These are phyloP conservation scores for Monosporozyma solicola DNA, from an alignment of 805 yeast species.

Conservation along the genomic window DNA sequence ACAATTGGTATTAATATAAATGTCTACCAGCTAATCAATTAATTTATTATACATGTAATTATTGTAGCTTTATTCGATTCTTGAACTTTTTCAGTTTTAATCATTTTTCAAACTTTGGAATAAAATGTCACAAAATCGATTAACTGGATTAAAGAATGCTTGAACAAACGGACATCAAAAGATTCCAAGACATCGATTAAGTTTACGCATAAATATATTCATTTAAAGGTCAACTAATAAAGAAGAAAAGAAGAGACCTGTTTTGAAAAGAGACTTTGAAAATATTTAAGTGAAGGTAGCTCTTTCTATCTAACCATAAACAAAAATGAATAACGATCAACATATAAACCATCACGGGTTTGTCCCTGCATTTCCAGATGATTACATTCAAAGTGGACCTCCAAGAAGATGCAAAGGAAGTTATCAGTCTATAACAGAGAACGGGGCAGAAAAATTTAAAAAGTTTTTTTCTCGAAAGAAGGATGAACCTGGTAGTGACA, in stretches of 20 bases:
- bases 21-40: too few relatives aligned
- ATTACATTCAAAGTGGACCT: background rate
- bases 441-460: background rate
- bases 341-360: background rate
- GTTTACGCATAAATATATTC: too few relatives aligned
- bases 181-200: too few relatives aligned
- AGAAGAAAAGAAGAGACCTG: background rate
- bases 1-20: background rate
- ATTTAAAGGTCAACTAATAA: background rate
- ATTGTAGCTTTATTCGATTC: background rate
- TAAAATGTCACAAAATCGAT: background rate
- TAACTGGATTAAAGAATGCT: background rate
- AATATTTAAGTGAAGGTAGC: background rate
- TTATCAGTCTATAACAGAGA: background rate
- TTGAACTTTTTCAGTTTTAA: background rate
- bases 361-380: conserved; percentile 1
- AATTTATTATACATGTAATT: background rate
- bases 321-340: background rate
- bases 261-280: background rate
- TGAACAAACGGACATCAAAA: background rate
- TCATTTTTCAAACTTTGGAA: background rate
- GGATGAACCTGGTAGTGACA: background rate
- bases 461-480: background rate
- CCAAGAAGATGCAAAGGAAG: background rate
- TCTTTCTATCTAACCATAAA: background rate